Evolutionary conservation across 2,329 filamentous ascomycete genomes (phyloP).

Genomic region (Pestalotiopsis fici): DNA sequence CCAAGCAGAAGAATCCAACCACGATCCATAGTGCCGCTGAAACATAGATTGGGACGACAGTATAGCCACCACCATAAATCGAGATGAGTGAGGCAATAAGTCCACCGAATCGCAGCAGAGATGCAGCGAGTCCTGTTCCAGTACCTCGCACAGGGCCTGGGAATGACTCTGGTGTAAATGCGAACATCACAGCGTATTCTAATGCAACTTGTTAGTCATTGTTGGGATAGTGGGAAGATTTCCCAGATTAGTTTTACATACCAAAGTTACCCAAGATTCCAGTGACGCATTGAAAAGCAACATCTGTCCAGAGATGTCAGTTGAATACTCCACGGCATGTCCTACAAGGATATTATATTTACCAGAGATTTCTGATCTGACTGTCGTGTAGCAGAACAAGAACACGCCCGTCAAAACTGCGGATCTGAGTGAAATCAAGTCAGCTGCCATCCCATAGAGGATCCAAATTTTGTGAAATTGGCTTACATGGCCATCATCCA

Average conservation of each 20-base stretch:
- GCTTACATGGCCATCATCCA: slow-evolving; percentile 41
- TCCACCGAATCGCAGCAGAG: slow-evolving; percentile 36
- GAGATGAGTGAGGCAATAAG: slow-evolving; percentile 43
- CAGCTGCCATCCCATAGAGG: too few relatives aligned
- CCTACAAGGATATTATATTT: neutral
- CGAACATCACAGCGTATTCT: slow-evolving; percentile 41
- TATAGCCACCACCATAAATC: slow-evolving; percentile 39
- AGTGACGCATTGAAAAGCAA: slow-evolving; percentile 42
- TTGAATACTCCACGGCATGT: accelerated
- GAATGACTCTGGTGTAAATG: slow-evolving; percentile 58
- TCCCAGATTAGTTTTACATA: slow-evolving; percentile 19
- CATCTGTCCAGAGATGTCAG: slow-evolving; percentile 19
- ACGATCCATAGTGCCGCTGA: slow-evolving; percentile 45
- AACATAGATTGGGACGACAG: slow-evolving; percentile 43
- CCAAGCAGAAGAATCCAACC: slow-evolving; percentile 40
- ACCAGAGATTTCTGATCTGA: slow-evolving; percentile 34
- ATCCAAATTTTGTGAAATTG: neutral
- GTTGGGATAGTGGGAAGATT: too few relatives aligned
- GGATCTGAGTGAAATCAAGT: slow-evolving; percentile 17
- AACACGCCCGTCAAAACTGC: slow-evolving; percentile 45
- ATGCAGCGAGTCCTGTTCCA: slow-evolving; percentile 47
- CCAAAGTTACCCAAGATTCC: slow-evolving; percentile 45
- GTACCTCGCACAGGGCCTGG: slow-evolving; percentile 56
- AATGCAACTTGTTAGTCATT: slow-evolving; percentile 15
- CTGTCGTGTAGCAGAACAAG: slow-evolving; percentile 45